Conservation (phyloP, 441 rosid genomes). For the Croton laevigatus region DNA sequence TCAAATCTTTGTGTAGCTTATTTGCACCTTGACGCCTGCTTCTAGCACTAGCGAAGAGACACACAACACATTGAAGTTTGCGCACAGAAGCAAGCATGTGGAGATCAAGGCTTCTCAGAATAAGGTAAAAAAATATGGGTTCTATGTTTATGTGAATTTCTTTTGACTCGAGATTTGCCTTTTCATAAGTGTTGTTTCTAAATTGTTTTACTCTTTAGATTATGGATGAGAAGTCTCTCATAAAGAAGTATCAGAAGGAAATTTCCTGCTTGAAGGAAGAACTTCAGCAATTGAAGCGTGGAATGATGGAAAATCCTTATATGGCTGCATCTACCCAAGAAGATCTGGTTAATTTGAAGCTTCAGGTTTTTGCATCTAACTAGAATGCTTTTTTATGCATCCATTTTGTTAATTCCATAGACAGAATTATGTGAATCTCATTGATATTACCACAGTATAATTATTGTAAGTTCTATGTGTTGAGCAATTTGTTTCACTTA, state of each 20-base stretch:
- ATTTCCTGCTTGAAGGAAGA: conserved; percentile 76
- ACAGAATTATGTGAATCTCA: not conserved
- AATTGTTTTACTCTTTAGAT: conserved; percentile 43
- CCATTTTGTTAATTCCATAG: not conserved
- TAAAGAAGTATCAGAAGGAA: conserved; percentile 90
- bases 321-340: conserved; percentile 58
- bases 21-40: conserved; percentile 93
- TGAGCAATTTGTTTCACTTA: not conserved
- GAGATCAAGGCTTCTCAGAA: conserved; percentile 86
- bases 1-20: conserved; percentile 53
- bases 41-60: conserved; percentile 90
- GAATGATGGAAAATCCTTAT: conserved; percentile 49
- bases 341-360: conserved; percentile 77
- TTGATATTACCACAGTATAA: not conserved
- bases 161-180: conserved; percentile 15
- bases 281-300: conserved; percentile 68
- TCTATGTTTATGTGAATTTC: conserved; percentile 12
- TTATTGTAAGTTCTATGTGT: not conserved
- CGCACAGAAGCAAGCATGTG: conserved; percentile 81
- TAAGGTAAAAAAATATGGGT: conserved; percentile 51
- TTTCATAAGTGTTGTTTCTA: conserved; percentile 16
- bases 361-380: conserved; percentile 57
- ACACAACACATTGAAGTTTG: conserved; percentile 94
- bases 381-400: too few species aligned
- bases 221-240: conserved; percentile 93